Base-by-base conservation (phyloP, 495 filamentous ascomycete species). In the Melanomma pulvis-pyrius region DNA sequence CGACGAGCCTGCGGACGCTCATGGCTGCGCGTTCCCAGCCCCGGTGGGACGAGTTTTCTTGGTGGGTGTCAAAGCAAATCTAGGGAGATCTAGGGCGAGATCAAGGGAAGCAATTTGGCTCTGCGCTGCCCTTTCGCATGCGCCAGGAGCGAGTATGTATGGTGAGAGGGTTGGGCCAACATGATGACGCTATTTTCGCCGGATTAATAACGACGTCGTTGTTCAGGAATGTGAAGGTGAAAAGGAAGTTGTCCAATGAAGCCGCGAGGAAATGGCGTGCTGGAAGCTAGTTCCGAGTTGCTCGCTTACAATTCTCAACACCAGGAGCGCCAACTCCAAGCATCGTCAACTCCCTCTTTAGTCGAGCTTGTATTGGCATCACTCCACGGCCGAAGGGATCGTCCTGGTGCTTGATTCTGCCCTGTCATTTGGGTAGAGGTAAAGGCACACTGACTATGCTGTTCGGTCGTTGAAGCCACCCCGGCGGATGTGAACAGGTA, bases 1-100 rank as follows among this genome's bases (percentile, higher is more conserved):
- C 56, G 6, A 68, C 26, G 36, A 69, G 32, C n/a, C 61, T 71
- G 44, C 69, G 61, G 48, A 65, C 25, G 44, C 65, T 71, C 69
- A 71, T 71, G 36, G 32, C 39, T 17, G 7, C 21, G n/a, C 21
- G 48, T 3, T 50, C 15, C 7, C 2, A 12, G n/a, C 25, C 8
- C 29, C 26, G n/a, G 51, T 26, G 7, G 48, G 21, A 4, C 11
- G 4, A 17, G 21, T 47, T 6, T n/a, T 50, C 11, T 24, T 4
- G 34, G 34, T 17, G 21, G 21, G 48, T 50, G 25, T 25, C 48
- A 26, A 28, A 54, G 51, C 4, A 24, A 32, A n/a, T n/a, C 17
- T 21, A 30, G 51, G 9, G 28, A n/a, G 51, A 49, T n/a, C n/a
- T n/a, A 17, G 17, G 36, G 17, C 8, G 9, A 41, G 48, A 51